phyloP scores from a whole-genome alignment of 2,329 filamentous ascomycete species.

The Nemania diffusa region DNA sequence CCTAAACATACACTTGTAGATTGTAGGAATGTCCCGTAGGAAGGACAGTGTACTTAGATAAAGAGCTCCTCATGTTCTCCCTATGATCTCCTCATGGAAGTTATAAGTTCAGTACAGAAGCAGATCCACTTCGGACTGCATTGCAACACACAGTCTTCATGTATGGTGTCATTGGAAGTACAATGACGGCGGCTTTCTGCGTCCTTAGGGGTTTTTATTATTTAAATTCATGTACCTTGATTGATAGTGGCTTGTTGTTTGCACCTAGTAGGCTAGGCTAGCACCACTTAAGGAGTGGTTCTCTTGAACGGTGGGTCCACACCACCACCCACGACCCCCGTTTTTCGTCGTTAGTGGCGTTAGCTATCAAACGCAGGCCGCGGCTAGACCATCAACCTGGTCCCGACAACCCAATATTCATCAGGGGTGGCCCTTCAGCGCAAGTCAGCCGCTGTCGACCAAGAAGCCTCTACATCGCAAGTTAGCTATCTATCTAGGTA shows the following conservation, averaged over 20 bases:
- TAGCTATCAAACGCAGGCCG: conserved; percentile 16
- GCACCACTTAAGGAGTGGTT: neutral
- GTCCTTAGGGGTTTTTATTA: neutral
- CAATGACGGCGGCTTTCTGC: neutral
- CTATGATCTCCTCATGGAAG: too few relatives aligned
- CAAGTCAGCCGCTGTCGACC: conserved; percentile 6
- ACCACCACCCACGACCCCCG: conserved; percentile 10
- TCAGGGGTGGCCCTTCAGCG: conserved; percentile 20
- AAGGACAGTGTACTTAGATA: neutral
- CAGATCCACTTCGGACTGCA: too few relatives aligned
- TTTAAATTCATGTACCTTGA: conserved; percentile 2
- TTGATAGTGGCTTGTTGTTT: conserved; percentile 10
- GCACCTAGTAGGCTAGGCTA: conserved; percentile 5
- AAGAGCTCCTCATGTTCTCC: too few relatives aligned
- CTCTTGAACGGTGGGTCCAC: conserved; percentile 11
- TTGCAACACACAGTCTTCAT: too few relatives aligned
- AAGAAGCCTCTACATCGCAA: neutral
- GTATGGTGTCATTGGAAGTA: neutral
- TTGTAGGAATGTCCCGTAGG: neutral
- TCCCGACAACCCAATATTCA: conserved; percentile 21
- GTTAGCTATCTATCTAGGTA: neutral
- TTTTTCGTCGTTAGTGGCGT: conserved; percentile 17
- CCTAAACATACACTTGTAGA: too few relatives aligned
- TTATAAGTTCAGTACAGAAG: too few relatives aligned
- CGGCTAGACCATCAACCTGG: conserved; percentile 23